Conservation (phyloP, 768 basidiomycete species). For the Russula olivacea region DNA sequence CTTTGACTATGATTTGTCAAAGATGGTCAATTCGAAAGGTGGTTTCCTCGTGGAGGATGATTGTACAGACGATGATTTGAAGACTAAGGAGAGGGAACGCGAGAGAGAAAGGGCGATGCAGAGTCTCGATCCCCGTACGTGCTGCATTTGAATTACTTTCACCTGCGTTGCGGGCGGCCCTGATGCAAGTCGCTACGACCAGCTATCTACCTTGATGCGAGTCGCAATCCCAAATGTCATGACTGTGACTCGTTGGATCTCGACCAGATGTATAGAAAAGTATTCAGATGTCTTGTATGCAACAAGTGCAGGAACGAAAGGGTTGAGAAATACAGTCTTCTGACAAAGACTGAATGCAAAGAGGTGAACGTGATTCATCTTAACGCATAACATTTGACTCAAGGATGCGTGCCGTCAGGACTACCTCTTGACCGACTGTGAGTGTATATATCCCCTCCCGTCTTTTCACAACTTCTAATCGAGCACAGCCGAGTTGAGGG, state of each 20-base stretch:
- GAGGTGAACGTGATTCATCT: constrained; percentile 46
- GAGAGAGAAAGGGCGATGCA: constrained; percentile 74
- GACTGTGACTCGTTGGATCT: constrained; percentile 89
- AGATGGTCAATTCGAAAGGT: constrained; percentile 95
- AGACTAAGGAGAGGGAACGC: constrained; percentile 72
- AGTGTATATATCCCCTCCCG: constrained; percentile 28
- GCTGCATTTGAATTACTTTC: background rate
- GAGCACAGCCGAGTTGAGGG: constrained; percentile 78
- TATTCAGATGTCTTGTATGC: constrained; percentile 84
- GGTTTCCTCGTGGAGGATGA: constrained; percentile 91
- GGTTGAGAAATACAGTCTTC: constrained; percentile 87
- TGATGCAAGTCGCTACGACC: constrained; percentile 15
- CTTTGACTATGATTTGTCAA: constrained; percentile 95
- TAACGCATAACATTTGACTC: background rate
- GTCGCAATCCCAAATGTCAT: constrained; percentile 72
- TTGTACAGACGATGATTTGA: constrained; percentile 67
- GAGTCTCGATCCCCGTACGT: constrained; percentile 68
- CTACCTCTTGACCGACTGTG: constrained; percentile 90
- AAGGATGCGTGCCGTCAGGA: constrained; percentile 45
- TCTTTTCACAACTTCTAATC: background rate
- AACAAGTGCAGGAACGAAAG: constrained; percentile 83
- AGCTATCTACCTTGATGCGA: constrained; percentile 77
- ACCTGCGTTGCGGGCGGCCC: background rate
- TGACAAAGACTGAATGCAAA: constrained; percentile 99
- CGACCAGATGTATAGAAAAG: constrained; percentile 72